Conservation (phyloP, 2,329 filamentous ascomycete genomes). For the Clathrospora elynae region DNA sequence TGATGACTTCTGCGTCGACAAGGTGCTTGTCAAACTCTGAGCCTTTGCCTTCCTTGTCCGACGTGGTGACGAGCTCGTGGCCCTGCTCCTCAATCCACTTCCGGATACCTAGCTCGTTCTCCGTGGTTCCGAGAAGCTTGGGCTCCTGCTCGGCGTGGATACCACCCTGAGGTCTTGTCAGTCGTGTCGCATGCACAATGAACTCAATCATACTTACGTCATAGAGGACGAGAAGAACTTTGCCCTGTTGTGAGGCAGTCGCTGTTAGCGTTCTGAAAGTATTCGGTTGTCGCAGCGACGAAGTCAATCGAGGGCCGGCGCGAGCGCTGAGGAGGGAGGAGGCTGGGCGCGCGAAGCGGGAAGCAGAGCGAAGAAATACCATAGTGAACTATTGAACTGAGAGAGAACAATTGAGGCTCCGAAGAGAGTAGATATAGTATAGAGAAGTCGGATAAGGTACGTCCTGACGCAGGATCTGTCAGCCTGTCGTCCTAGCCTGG, state of each 20-base stretch:
- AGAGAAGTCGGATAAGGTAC: conserved; percentile 21
- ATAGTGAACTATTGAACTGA: conserved; percentile 50
- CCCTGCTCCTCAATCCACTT: conserved; percentile 98
- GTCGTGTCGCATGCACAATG: conserved; percentile 16
- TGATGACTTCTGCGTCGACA: conserved; percentile 96
- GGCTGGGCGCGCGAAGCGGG: conserved; percentile 62
- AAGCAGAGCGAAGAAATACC: conserved; percentile 67
- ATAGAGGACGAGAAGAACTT: conserved; percentile 93
- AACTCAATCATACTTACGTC: conserved; percentile 65
- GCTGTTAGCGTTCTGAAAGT: conserved; percentile 67
- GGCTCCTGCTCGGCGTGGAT: conserved; percentile 89
- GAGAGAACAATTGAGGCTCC: conserved; percentile 23
- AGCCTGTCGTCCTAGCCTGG: conserved; percentile 20
- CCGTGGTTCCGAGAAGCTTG: conserved; percentile 87
- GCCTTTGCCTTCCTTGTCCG: conserved; percentile 93
- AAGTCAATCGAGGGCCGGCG: conserved; percentile 49
- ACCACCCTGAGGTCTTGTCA: conserved; percentile 61
- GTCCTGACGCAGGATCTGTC: conserved; percentile 36
- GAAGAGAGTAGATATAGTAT: conserved; percentile 32
- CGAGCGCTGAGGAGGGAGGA: conserved; percentile 57
- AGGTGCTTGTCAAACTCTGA: conserved; percentile 95
- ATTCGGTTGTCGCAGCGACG: conserved; percentile 54
- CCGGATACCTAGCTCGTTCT: conserved; percentile 96
- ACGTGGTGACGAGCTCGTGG: conserved; percentile 95
- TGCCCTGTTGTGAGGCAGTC: conserved; percentile 78